Conservation (phyloP, 2,329 filamentous ascomycete genomes). For the Hymenoscyphus occultus region DNA sequence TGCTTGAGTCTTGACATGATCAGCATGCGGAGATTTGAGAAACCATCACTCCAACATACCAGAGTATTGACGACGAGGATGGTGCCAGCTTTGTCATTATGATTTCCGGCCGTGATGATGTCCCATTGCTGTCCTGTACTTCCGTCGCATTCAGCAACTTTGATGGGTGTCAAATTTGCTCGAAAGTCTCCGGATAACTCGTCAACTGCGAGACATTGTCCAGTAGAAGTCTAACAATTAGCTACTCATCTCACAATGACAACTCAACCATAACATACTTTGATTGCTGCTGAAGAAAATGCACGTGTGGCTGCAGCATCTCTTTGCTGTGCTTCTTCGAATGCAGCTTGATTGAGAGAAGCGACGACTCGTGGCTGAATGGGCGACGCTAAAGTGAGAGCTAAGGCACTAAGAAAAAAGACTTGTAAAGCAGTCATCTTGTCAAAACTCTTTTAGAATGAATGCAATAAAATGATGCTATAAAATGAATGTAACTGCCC, state of each 20-base stretch:
- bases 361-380: constrained; percentile 35
- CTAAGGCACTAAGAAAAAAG: constrained; percentile 24
- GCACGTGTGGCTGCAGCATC: constrained; percentile 44
- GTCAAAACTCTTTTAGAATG: background rate
- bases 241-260: background rate
- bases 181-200: constrained; percentile 45
- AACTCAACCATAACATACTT: constrained; percentile 31
- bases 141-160: constrained; percentile 42
- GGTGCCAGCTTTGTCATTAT: constrained; percentile 46
- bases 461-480: constrained; percentile 8
- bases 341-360: constrained; percentile 40
- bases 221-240: constrained; percentile 39
- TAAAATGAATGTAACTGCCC: constrained; percentile 25
- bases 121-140: constrained; percentile 44
- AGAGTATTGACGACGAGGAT: constrained; percentile 54
- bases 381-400: constrained; percentile 28
- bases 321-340: constrained; percentile 43
- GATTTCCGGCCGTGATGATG: constrained; percentile 47
- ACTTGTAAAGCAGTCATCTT: constrained; percentile 25
- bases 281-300: constrained; percentile 41
- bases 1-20: constrained; percentile 46
- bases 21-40: constrained; percentile 4
- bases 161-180: constrained; percentile 44
- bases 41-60: constrained; percentile 30
- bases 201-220: constrained; percentile 43